Base-by-base conservation (phyloP, 2,329 filamentous ascomycete species). In the Neopestalotiopsis sp. region DNA sequence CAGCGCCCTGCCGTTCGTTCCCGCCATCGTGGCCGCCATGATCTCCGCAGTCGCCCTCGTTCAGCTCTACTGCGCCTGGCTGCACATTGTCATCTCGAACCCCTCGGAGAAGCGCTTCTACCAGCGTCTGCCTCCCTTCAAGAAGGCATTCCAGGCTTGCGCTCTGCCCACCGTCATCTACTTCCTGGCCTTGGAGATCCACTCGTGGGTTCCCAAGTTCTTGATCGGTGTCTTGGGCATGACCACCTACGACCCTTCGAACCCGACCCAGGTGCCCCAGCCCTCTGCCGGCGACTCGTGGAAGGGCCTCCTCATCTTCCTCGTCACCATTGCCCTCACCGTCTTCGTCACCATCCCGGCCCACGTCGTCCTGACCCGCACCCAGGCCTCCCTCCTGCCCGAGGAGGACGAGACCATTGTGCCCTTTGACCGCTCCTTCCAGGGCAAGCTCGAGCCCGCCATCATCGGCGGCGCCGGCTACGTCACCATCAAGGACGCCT, bases 381-480 rank as follows among this genome's bases (percentile, higher is more conserved):
- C 97, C 45, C 94, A 97, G 78, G 94, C 95, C 6, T 95, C 93
- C 63, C 90, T 97, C 74, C 89, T 98, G 2, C 89, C 94, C 0
- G 91, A 94, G 69, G 90, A 93, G 20, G 88, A 94, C 73, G 92
- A 97, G 81, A 90, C 93, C 32, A 92, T 98, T 72, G 91, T 98
- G 45, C 91, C 94, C 40, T 97, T 98, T 75, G 95, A 98, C 84
- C 92, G 94, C 72, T 91, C 91, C 38, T 97, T 97, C 76, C 89
- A 88, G 71, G 93, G 93, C 74, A 92, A 90, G 77, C 89, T 95
- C 34, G 89, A 91, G 72, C 90, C 93, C n/a, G 88, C 89, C 69
- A 86, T 94, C 64, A 84, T 94, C n/a, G 91, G 89, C 69, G 93
- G 92, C 67, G 88, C 86, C 71, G 92, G 93, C 72, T 90, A 89